Base-by-base conservation (phyloP, 1,139 yeast genomes). In the Yamadazyma trypodendri region DNA sequence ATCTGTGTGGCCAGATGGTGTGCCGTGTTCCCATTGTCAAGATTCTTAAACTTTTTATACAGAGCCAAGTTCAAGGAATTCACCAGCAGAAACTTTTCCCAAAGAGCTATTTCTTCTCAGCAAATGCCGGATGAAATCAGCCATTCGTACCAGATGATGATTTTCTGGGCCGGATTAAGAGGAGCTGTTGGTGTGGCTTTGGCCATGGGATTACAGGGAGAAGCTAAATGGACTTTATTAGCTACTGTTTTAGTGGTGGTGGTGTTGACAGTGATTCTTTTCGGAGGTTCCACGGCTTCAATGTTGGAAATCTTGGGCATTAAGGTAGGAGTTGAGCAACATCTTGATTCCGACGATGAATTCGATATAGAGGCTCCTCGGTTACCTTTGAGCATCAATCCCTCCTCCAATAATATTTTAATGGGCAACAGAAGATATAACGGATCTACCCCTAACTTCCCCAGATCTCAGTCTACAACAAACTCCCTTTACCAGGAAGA, bases 111-210 rank as follows among this genome's bases (percentile, higher is more conserved):
- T 27, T 52, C 69, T 1, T 53, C 61, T 6, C 63, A 67, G 25
- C 58, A 75, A 5, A 63, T 72, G n/a, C 84, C 86, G 1, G 97
- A 90, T 51, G 97, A 90, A 62, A 89, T 94, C 43, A 92, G 96
- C 16, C 94, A 88, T 51, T 88, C 86, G 42, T 94, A 94, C 60
- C 98, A 94, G 63, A 88, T 90, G 88, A 92, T 94, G 98, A 87
- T 94, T 34, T 94, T 94, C 61, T 94, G 99, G 99, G 98, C 98
- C 2, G 99, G 99, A 5, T 71, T 94, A 42, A 75, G 99, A 55
- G 99, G 99, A 42, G 99, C 99, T 1, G 99, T 94, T 24, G 99
- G 99, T 48, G 99, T 94, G 2, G 99, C 98, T 0, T 74, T 94
- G 53, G 98, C 98, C 0, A 90, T 95, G 80, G 98, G 98, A 2